Evolutionary conservation across 2,329 filamentous ascomycete genomes (phyloP), one percentile per base, ranked within the genome.

Genomic region (Triangularia setosa): DNA sequence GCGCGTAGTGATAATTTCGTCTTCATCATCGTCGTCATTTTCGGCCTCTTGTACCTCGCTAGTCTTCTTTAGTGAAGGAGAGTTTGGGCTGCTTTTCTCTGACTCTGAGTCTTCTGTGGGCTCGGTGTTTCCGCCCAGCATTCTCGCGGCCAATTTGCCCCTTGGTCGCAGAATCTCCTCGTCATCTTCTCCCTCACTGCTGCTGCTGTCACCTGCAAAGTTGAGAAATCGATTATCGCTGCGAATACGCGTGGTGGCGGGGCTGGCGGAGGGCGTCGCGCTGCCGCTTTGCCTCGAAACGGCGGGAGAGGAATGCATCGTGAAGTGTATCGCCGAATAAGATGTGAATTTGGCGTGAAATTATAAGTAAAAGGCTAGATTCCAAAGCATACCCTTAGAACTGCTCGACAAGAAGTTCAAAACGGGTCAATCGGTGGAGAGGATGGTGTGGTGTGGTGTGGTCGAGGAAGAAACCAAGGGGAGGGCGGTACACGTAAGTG

Each of bases 111-210:
- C 70, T 8, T 69, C 60, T 58, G 57, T 23, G 65, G 21, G 23
- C 23, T 55, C 16, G 63, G 30, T 66, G 69, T 52, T 74, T 12
- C 57, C 58, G 14, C 69, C 82, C 66, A 84, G 82, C 82, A 92
- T 87, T 60, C 86, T 81, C 16, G 88, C 82, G 12, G 88, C 88
- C 69, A 91, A 79, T 60, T 84, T 83, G 24, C 89, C 88, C 62
- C 83, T 82, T 0, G 89, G 89, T 54, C 80, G 79, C 2, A 82
- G 75, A 57, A 83, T 77, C 12, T 80, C 79, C 33, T 82, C 79
- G n/a, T 82, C 74, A 7, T 75, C 73, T 53, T 74, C 58, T 5
- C 48, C 74, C 2, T 71, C 72, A 64, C 64, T 62, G 65, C 64
- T 63, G 16, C 52, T 27, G 52, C 52, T 55, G 23, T 18, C 40